Evolutionary conservation across 768 basidiomycete genomes (phyloP), one percentile per base, ranked within the genome.

Genomic region (Lactarius akahatsu): DNA sequence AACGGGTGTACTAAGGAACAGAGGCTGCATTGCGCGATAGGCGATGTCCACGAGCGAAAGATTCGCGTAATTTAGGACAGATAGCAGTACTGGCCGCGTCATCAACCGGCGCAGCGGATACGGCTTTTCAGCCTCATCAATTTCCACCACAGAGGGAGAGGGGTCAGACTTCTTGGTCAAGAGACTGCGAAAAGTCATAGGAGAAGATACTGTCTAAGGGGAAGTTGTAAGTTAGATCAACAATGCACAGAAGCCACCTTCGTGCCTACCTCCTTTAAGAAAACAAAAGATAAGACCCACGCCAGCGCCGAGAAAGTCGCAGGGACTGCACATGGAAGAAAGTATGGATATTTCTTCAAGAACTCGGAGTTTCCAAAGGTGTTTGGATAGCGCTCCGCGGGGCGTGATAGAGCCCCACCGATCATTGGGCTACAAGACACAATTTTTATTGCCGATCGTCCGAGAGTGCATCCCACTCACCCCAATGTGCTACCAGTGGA

Each of bases 1-100:
- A 62, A 86, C 78, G 20, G 91, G 88, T 6, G 89, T 91, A n/a
- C 89, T 85, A 58, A 85, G 80, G 76, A 90, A 92, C 30, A 91
- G 74, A 0, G 91, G 91, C 50, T 87, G 86, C 13, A 92, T 76
- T 9, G 87, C 82, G 57, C 84, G 85, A 70, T 84, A 85, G 11
- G 86, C 76, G 55, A 91, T 90, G 64, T 91, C 90, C 50, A 88
- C 74, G 5, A 91, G 75, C 5, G 89, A 84, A 28, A 92, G 80
- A 28, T 78, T 73, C 0, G 83, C 86, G 73, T 91, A 92, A 72
- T 91, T 91, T 20, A 79, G 77, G 18, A 84, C 83, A 7, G 88
- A 82, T 57, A 88, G 76, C 50, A 90, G 72, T 1, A 92, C 87
- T 40, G 77, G 81, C 1, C 78, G 80, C 26, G 81, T 81, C 55